Conservation (phyloP, 2,329 filamentous ascomycete species). For the Scolecobasidium constrictum region DNA sequence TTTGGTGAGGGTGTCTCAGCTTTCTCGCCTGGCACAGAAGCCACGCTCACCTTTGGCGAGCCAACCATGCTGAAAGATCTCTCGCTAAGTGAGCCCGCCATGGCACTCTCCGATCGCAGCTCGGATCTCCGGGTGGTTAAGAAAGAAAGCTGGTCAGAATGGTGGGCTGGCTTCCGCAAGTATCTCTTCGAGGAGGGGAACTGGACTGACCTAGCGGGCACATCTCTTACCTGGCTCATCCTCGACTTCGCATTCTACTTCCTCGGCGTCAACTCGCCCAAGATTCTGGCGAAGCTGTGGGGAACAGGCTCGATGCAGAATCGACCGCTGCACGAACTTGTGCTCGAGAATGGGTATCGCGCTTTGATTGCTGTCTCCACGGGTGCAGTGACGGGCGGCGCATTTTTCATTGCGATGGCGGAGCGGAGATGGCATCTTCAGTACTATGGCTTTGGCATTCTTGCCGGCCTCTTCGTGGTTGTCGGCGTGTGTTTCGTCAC, state of each 20-base stretch:
- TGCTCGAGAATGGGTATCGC: slow-evolving; percentile 9
- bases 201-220: slow-evolving; percentile 26
- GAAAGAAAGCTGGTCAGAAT: slow-evolving; percentile 9
- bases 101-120: background rate
- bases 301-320: slow-evolving; percentile 9
- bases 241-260: slow-evolving; percentile 26
- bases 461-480: slow-evolving; percentile 7
- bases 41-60: slow-evolving; percentile 10
- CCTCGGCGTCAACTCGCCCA: slow-evolving; percentile 23
- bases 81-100: slow-evolving; percentile 1
- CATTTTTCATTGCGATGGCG: slow-evolving; percentile 7
- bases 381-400: slow-evolving; percentile 6
- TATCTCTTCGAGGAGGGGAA: slow-evolving; percentile 25
- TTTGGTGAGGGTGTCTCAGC: background rate
- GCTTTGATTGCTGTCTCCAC: slow-evolving; percentile 9
- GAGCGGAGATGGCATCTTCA: slow-evolving; percentile 7
- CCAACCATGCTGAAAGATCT: slow-evolving; percentile 9
- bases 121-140: background rate
- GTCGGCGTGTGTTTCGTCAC: slow-evolving; percentile 9
- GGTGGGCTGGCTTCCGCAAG: slow-evolving; percentile 13
- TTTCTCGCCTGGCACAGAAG: background rate
- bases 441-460: slow-evolving; percentile 8
- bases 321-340: background rate
- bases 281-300: slow-evolving; percentile 25
- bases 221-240: slow-evolving; percentile 24